phyloP scores from a whole-genome alignment of 805 yeast species.

The Lipomyces yamadae region DNA sequence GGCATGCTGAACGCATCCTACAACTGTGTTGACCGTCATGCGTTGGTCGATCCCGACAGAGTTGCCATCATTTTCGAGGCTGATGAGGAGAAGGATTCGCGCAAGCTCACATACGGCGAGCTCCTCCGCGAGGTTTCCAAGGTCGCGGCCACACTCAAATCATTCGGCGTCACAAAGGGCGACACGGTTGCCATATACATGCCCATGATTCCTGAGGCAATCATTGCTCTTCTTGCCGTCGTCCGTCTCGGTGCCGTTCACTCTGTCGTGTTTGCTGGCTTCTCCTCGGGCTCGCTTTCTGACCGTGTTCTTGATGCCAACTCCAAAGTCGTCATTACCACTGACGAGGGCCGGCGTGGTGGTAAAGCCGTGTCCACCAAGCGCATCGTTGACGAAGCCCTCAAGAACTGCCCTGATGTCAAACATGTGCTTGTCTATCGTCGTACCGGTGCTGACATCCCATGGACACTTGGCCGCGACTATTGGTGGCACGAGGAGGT shows the following conservation, averaged over 20 bases:
- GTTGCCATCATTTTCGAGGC: constrained; percentile 80
- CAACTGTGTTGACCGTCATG: constrained; percentile 96
- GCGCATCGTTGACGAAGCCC: constrained; percentile 93
- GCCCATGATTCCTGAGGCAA: constrained; percentile 98
- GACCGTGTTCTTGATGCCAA: constrained; percentile 91
- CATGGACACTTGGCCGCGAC: constrained; percentile 81
- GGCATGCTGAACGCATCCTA: constrained; percentile 93
- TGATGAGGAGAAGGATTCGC: constrained; percentile 79
- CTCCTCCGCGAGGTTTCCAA: constrained; percentile 81
- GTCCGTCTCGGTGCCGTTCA: constrained; percentile 94
- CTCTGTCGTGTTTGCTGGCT: constrained; percentile 96
- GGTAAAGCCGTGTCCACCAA: constrained; percentile 91
- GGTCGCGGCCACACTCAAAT: constrained; percentile 79
- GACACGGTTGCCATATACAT: constrained; percentile 95
- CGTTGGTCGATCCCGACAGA: constrained; percentile 82
- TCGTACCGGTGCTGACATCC: constrained; percentile 81
- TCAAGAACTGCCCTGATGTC: constrained; percentile 70
- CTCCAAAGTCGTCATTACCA: constrained; percentile 84
- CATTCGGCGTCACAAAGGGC: constrained; percentile 90
- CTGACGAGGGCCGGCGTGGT: constrained; percentile 95
- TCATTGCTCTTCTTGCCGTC: constrained; percentile 91
- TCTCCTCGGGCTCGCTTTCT: constrained; percentile 86
- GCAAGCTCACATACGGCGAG: constrained; percentile 81
- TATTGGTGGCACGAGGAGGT: constrained; percentile 94
- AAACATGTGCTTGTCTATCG: constrained; percentile 83